Conservation (phyloP, 1,284 basidiomycete species). For the Papiliotrema laurentii region DNA sequence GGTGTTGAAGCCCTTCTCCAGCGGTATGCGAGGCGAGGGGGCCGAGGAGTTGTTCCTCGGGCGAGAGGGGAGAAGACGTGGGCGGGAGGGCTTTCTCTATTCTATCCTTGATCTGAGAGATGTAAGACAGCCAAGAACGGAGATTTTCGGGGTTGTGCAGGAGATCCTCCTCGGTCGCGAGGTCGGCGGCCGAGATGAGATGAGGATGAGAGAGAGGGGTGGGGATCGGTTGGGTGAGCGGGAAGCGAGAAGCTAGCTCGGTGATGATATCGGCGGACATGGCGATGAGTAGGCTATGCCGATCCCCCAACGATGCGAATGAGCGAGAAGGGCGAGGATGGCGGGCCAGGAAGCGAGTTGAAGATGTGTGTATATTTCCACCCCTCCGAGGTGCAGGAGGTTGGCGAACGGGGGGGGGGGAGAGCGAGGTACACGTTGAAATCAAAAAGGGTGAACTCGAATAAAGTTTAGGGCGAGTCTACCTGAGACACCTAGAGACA, state of each 20-base stretch:
- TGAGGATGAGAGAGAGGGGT: constrained; percentile 70
- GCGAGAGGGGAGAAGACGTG: constrained; percentile 23
- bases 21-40: constrained; percentile 65
- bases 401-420: too few species aligned
- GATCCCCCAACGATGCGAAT: not conserved
- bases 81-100: constrained; percentile 57
- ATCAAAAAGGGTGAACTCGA: too few species aligned
- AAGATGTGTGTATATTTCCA: too few species aligned
- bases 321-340: too few species aligned
- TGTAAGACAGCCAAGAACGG: constrained; percentile 85
- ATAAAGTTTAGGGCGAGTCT: too few species aligned
- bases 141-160: constrained; percentile 86
- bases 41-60: constrained; percentile 46
- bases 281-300: constrained; percentile 4
- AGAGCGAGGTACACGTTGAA: too few species aligned
- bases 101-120: constrained; percentile 67
- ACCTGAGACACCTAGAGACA: too few species aligned
- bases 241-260: constrained; percentile 55
- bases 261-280: constrained; percentile 30
- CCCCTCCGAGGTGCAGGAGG: too few species aligned
- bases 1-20: constrained; percentile 70
- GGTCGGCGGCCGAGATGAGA: constrained; percentile 69
- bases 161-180: constrained; percentile 92
- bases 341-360: too few species aligned
- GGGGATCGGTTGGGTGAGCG: constrained; percentile 78